Evolutionary conservation across 176 grass and related monocot genomes (phyloP).

Genomic region (Avena eriantha): DNA sequence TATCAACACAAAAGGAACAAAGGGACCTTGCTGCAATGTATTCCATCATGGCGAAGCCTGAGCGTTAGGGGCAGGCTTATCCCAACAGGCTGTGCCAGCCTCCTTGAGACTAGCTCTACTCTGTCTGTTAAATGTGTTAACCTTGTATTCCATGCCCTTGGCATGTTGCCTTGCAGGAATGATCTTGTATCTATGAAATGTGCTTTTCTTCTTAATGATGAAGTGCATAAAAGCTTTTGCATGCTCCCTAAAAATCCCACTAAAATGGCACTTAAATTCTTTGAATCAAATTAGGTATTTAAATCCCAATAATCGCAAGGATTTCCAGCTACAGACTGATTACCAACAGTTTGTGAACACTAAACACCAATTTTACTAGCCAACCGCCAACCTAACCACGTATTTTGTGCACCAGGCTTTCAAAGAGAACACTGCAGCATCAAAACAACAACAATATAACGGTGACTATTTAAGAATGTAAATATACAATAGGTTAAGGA

Average conservation of each 20-base stretch:
- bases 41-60: neutral
- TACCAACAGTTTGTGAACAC: neutral
- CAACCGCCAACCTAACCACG: neutral
- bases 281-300: neutral
- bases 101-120: slow-evolving; percentile 14
- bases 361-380: neutral
- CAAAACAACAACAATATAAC: slow-evolving; percentile 15
- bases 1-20: neutral
- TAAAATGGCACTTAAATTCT: neutral
- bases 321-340: neutral
- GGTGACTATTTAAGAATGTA: neutral
- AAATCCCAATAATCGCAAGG: neutral
- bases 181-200: slow-evolving; percentile 5
- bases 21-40: slow-evolving; percentile 5
- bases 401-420: slow-evolving; percentile 8
- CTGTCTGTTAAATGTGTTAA: neutral
- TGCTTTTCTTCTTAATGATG: neutral
- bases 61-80: neutral
- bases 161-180: neutral
- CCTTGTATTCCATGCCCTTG: neutral
- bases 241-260: neutral
- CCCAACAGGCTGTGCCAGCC: neutral
- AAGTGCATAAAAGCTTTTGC: neutral
- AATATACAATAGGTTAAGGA: neutral
- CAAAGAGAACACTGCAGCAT: slow-evolving; percentile 1